phyloP scores from a whole-genome alignment of 116 monocot genomes.

The Phalaenopsis hybrid region DNA sequence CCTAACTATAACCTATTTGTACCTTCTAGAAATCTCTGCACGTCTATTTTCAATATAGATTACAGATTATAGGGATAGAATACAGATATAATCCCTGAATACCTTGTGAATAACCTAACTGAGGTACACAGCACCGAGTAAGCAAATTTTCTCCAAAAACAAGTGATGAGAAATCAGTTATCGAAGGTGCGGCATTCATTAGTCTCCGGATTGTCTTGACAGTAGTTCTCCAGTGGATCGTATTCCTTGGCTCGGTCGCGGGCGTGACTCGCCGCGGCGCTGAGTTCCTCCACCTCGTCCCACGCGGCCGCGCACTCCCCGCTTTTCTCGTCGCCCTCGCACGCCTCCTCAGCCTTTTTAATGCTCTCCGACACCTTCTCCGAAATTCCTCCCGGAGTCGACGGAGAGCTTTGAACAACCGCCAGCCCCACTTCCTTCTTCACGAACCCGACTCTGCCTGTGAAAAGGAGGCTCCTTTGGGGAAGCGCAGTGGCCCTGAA shows the following conservation, averaged over 20 bases:
- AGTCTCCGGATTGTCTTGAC: slow-evolving; percentile 92
- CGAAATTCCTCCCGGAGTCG: slow-evolving; percentile 57
- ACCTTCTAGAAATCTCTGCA: too few species aligned
- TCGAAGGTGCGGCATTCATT: slow-evolving; percentile 76
- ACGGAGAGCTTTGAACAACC: slow-evolving; percentile 22
- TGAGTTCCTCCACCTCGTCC: slow-evolving; percentile 98
- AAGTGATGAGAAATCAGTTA: slow-evolving; percentile 11
- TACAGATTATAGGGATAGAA: too few species aligned
- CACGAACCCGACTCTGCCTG: not conserved
- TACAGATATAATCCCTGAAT: too few species aligned
- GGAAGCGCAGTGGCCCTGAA: not conserved
- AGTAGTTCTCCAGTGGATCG: slow-evolving; percentile 79
- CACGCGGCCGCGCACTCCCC: slow-evolving; percentile 92
- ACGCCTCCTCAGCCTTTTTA: slow-evolving; percentile 63
- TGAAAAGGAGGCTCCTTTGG: not conserved
- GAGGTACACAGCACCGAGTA: too few species aligned
- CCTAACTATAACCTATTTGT: too few species aligned
- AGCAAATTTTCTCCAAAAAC: too few species aligned
- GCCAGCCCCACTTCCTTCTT: not conserved
- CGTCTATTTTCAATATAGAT: too few species aligned
- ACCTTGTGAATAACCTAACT: too few species aligned
- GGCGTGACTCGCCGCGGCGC: slow-evolving; percentile 91
- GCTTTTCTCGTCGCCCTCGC: slow-evolving; percentile 40
- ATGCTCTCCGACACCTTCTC: slow-evolving; percentile 81
- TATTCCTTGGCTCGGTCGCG: slow-evolving; percentile 48